phyloP scores from a whole-genome alignment of 768 basidiomycete species.

The Tephrocybe sp. region DNA sequence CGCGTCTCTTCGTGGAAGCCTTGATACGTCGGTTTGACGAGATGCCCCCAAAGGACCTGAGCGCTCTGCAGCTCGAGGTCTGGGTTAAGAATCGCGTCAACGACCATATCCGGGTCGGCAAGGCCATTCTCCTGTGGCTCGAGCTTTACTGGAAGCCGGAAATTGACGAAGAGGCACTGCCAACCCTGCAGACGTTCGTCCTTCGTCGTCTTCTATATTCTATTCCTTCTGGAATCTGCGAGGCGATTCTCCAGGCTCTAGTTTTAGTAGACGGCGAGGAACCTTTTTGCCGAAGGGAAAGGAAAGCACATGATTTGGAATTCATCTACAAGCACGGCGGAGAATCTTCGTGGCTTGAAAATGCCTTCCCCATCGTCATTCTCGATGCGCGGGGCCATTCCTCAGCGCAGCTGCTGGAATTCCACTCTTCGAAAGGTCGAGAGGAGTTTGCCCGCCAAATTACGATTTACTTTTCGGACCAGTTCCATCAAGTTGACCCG shows the following conservation, averaged over 20 bases:
- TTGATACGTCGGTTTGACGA: slow-evolving; percentile 51
- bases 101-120: slow-evolving; percentile 59
- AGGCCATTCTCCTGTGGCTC: slow-evolving; percentile 70
- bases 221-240: slow-evolving; percentile 27
- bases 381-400: slow-evolving; percentile 23
- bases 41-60: slow-evolving; percentile 24
- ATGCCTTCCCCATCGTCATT: slow-evolving; percentile 12
- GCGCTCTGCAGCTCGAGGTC: slow-evolving; percentile 31
- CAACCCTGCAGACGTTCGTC: slow-evolving; percentile 24
- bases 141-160: slow-evolving; percentile 64
- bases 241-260: slow-evolving; percentile 27
- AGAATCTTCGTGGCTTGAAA: neutral
- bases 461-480: slow-evolving; percentile 35
- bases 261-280: slow-evolving; percentile 20
- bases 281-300: slow-evolving; percentile 10
- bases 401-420: slow-evolving; percentile 28
- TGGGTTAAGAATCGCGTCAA: slow-evolving; percentile 43
- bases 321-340: slow-evolving; percentile 9
- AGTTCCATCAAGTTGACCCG: slow-evolving; percentile 40
- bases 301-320: slow-evolving; percentile 15
- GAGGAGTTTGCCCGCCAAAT: slow-evolving; percentile 48
- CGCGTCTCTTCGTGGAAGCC: slow-evolving; percentile 40
- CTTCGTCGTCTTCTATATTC: slow-evolving; percentile 23
- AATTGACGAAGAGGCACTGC: slow-evolving; percentile 44
- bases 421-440: slow-evolving; percentile 35